These are phyloP conservation scores for Penicillium sp. DNA, from an alignment of 2,329 filamentous ascomycete genomes.

Conservation along the genomic window DNA sequence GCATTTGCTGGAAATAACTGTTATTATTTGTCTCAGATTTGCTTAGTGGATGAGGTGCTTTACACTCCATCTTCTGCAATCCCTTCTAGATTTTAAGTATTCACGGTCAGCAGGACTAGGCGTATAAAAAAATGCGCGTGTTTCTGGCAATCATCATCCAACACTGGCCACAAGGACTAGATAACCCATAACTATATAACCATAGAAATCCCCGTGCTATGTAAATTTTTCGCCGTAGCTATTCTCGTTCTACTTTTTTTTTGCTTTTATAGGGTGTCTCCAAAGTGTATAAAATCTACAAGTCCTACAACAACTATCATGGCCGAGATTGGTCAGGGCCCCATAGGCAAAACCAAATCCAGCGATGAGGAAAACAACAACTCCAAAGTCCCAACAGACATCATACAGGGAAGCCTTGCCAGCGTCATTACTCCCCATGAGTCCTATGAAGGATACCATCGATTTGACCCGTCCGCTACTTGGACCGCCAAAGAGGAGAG, in stretches of 20 bases:
- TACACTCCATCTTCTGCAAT: background rate
- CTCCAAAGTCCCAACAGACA: background rate
- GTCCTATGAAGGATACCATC: conserved; percentile 45
- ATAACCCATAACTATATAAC: background rate
- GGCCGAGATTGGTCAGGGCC: background rate
- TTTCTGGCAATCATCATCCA: background rate
- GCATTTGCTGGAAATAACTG: background rate
- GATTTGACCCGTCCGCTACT: conserved; percentile 40
- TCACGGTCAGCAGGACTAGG: background rate
- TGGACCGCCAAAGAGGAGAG: conserved; percentile 35
- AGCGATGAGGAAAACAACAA: background rate
- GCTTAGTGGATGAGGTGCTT: background rate
- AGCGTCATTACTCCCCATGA: background rate
- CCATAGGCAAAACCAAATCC: background rate
- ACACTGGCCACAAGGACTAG: background rate
- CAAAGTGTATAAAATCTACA: background rate
- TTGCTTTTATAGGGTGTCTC: background rate
- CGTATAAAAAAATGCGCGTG: too few relatives aligned
- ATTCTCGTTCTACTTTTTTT: background rate
- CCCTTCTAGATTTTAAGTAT: background rate
- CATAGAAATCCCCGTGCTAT: background rate
- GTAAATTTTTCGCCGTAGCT: background rate
- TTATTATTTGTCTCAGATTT: background rate
- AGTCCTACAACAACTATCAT: background rate
- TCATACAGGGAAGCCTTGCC: background rate